These are phyloP conservation scores for Cyberlindnera meyerae DNA, from an alignment of 805 yeast genomes.

Conservation along the genomic window DNA sequence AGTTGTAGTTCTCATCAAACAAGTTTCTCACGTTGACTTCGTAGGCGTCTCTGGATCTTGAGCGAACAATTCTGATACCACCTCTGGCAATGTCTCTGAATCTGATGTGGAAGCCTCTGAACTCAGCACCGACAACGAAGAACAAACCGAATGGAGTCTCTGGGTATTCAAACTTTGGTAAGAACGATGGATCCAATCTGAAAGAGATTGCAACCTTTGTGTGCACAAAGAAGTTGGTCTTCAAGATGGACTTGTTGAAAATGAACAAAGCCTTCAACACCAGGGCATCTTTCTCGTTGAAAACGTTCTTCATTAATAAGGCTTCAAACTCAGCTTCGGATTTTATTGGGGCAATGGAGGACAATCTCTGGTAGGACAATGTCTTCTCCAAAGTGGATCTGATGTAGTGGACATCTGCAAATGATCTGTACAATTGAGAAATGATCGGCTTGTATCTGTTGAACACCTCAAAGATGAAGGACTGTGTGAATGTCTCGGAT, in stretches of 20 bases:
- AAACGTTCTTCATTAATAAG: constrained; percentile 60
- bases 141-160: constrained; percentile 93
- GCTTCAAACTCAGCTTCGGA: constrained; percentile 70
- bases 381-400: constrained; percentile 68
- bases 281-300: constrained; percentile 70
- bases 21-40: constrained; percentile 78
- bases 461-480: constrained; percentile 74
- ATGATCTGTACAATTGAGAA: constrained; percentile 80
- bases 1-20: constrained; percentile 93
- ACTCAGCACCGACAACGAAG: constrained; percentile 92
- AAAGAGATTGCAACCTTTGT: constrained; percentile 94
- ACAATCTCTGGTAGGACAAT: constrained; percentile 78
- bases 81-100: constrained; percentile 98
- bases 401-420: constrained; percentile 86
- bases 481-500: constrained; percentile 88
- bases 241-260: constrained; percentile 82
- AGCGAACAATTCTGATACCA: constrained; percentile 92
- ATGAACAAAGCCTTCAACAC: constrained; percentile 77
- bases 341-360: constrained; percentile 70
- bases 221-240: constrained; percentile 90
- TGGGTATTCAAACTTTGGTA: constrained; percentile 85
- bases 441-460: constrained; percentile 65
- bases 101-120: constrained; percentile 95
- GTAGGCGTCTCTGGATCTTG: constrained; percentile 81
- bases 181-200: constrained; percentile 80